Base-by-base conservation (phyloP, 345 rosid genomes). In the Angophora floribunda region DNA sequence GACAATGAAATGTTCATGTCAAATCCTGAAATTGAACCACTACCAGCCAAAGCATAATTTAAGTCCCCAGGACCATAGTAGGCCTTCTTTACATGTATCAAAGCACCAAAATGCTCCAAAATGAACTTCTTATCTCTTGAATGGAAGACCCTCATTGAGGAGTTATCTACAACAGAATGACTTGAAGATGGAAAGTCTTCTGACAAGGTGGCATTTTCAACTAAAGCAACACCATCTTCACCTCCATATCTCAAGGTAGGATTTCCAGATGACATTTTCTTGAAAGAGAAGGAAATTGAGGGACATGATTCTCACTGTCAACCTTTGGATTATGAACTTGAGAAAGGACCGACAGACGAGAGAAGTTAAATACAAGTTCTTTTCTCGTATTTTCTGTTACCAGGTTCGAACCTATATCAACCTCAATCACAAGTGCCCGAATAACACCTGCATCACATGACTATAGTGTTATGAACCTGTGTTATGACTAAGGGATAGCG, bases 11-110 rank as follows among this genome's bases (percentile, higher is more conserved):
- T 89, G 89, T 91, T 93, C 93, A 95, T 82, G 86, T 96, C 95
- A 88, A 95, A 92, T 88, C 98, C 99, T 70, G 95, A 92, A 91
- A 96, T 82, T 85, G 94, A 93, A 91, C 97, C 97, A 86, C 85
- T 87, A 86, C 99, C 99, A 67, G 89, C 90, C 97, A 97, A 97
- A 90, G 92, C 93, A 87, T 91, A 90, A 88, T 89, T 89, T 82
- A 90, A 87, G 47, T 88, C 90, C 87, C 87, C 89, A 90, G 91
- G 91, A 52, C 88, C 85, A 88, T 87, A 87, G 89, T 88, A 50
- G 85, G 84, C 89, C 93, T 90, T 95, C 93, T 93, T 93, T 86
- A 86, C 93, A 78, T 95, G 93, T 89, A 95, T 89, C 85, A 85
- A 93, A 87, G 91, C 95, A 87, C 86, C 91, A 75, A 96, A 89